Conservation (phyloP, 345 rosid genomes). For the Lenwebbia sp. region DNA sequence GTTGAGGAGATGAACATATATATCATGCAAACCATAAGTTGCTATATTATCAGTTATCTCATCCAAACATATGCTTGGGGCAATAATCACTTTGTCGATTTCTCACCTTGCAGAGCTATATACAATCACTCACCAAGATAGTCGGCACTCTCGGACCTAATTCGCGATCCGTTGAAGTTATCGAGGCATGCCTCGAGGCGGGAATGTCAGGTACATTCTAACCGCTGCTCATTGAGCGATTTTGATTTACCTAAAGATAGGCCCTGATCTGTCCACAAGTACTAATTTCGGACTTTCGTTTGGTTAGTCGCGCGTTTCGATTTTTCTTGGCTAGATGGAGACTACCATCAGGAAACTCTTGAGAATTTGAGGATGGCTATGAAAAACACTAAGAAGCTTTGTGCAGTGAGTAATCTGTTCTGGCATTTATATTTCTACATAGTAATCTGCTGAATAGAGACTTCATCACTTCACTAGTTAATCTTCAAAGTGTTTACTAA, state of each 20-base stretch:
- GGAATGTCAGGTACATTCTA: constrained; percentile 22
- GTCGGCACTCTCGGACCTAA: constrained; percentile 30
- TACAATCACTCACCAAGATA: constrained; percentile 21
- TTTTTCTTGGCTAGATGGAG: constrained; percentile 22
- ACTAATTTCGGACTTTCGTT: neutral
- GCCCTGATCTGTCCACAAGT: neutral
- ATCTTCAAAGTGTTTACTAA: neutral
- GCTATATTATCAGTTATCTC: neutral
- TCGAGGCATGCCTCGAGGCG: constrained; percentile 20
- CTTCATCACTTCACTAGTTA: neutral
- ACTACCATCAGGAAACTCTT: constrained; percentile 32
- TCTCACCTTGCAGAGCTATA: constrained; percentile 5
- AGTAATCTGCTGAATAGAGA: neutral
- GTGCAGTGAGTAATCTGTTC: constrained; percentile 16
- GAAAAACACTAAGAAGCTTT: constrained; percentile 22
- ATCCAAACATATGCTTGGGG: neutral
- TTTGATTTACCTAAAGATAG: neutral
- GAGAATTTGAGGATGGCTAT: constrained; percentile 19
- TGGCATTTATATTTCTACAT: neutral
- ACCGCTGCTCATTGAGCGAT: neutral
- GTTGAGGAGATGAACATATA: neutral
- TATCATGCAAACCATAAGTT: neutral
- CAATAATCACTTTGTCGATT: neutral
- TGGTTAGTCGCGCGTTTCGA: constrained; percentile 22
- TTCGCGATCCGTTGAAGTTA: constrained; percentile 16